Base-by-base conservation (phyloP, 2,329 filamentous ascomycete species). In the Stagonosporopsis chrysanthemi region DNA sequence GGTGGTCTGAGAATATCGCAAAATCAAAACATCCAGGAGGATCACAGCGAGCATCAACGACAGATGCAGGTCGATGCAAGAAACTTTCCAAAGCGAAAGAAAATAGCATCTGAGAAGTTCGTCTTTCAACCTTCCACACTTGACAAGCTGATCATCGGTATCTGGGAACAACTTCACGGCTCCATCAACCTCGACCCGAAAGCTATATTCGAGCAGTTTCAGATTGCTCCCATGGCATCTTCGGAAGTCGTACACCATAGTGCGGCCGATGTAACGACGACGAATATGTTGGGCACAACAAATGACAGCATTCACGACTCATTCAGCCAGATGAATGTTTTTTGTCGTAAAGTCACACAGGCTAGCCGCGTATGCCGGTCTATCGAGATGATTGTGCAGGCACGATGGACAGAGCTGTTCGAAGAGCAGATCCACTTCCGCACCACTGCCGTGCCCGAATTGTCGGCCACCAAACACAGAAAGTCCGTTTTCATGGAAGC, bases 331-430 rank as follows among this genome's bases (percentile, higher is more conserved):
- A 79, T 80, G 75, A 81, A 77, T 29, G 63, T 79, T 0, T 75
- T 81, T 23, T 77, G 78, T 41, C 73, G 78, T 3, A 80, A 78
- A 51, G 75, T 80, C n/a, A 80, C 77, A 29, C 78, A 80, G 52
- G 77, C 82, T n/a, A 83, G 81, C 62, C 79, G 82, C 14, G 81
- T 83, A 1, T 84, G 80, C 51, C 76, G 83, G n/a, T 83, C 83
- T 0, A 74, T 85, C n/a, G 83, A 86, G 66, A 83, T 86, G 55
- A 83, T 86, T 23, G 81, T 86, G 2, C 83, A 86, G 63, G 82
- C 83, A 4, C 80, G 82, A 28, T 86, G 84, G 84, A 75, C 83
- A 2, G 82, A 85, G 63, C 79, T 82, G 31, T 86, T 84, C 61
- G 80, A 84, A 52, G 78, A 81, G 2, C 80, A 83, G 54, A 79